Base-by-base conservation (phyloP, 75 land plant species). In the Selaginella tamariscina region DNA sequence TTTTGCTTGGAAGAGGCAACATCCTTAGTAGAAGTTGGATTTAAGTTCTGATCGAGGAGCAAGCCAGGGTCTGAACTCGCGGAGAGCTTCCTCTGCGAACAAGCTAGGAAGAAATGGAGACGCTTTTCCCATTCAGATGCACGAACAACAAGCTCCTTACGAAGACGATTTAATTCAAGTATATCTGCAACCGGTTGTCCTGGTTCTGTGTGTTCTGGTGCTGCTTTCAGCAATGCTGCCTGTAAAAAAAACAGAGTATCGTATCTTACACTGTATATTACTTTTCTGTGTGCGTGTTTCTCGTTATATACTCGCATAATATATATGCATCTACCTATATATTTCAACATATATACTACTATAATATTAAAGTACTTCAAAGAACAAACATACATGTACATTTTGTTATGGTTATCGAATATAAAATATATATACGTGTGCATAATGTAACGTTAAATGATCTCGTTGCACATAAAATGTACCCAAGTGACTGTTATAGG, bases 71-170 rank as follows among this genome's bases (percentile, higher is more conserved):
- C 73, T 24, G 73, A 67, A 31, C 55, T 22, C 2, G 44, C 9
- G n/a, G 55, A n/a, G 27, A 21, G 21, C 31, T 32, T 67, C 27
- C 22, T 22, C 20, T 59, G 62, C 62, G 8, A 9, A 26, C 18
- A 21, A n/a, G 26, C 62, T 8, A 21, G 8, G 21, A 59, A 59
- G 26, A 8, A 59, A 26, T 76, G 76, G 27, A 94, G 27, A 32
- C 88, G 88, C 13, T 69, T 64, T 68, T 87, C 85, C 98, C 98
- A 94, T 26, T 81, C 44, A 68, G 71, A 76, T 20, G 82, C 75
- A 67, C 78, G 73, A n/a, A 78, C 70, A 21, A 78, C 73, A 55
- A 94, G 82, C 54, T 81, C 74, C 72, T 81, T 77, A 20, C 73
- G 68, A 29, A 91, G 39, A 29, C 75, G 63, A 62, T 83, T 89